Conservation (phyloP, 2,329 filamentous ascomycete species). For the Colletotrichum karsti region DNA sequence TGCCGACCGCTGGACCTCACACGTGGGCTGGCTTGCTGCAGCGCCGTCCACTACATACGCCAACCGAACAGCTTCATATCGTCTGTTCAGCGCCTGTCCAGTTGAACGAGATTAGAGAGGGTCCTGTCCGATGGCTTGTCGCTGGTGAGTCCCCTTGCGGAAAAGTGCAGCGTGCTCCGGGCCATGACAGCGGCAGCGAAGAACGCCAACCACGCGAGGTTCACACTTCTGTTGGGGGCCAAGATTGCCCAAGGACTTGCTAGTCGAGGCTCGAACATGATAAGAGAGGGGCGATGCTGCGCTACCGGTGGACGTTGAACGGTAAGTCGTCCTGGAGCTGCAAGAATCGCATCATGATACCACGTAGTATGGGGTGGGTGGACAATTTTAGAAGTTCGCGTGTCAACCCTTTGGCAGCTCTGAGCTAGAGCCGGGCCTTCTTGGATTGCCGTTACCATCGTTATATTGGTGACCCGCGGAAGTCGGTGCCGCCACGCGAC, state of each 20-base stretch:
- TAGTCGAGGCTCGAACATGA: constrained; percentile 5
- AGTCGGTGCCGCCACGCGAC: not conserved
- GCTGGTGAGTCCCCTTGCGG: not conserved
- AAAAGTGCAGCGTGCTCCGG: not conserved
- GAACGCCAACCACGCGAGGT: not conserved
- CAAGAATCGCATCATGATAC: constrained; percentile 20
- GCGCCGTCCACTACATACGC: not conserved
- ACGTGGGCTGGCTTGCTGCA: not conserved
- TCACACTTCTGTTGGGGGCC: not conserved
- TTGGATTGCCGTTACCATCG: not conserved
- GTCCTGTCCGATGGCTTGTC: not conserved
- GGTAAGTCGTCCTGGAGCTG: constrained; percentile 14
- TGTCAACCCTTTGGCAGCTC: not conserved
- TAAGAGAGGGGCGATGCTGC: constrained; percentile 29
- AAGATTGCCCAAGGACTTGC: not conserved
- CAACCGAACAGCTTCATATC: not conserved
- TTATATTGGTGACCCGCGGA: not conserved
- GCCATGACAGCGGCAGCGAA: not conserved
- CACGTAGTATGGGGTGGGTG: not conserved
- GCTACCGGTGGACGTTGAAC: constrained; percentile 16
- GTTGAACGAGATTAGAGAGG: not conserved
- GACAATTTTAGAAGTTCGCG: not conserved
- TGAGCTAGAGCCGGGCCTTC: not conserved
- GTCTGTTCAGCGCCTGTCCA: not conserved
- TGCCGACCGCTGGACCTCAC: constrained; percentile 16